A percentile compares a stretch with the other conserved stretches of the same genome.
These are phyloP conservation scores for Escallonia rubra DNA, from an alignment of 129 eudicot species.

Conservation along the genomic window DNA sequence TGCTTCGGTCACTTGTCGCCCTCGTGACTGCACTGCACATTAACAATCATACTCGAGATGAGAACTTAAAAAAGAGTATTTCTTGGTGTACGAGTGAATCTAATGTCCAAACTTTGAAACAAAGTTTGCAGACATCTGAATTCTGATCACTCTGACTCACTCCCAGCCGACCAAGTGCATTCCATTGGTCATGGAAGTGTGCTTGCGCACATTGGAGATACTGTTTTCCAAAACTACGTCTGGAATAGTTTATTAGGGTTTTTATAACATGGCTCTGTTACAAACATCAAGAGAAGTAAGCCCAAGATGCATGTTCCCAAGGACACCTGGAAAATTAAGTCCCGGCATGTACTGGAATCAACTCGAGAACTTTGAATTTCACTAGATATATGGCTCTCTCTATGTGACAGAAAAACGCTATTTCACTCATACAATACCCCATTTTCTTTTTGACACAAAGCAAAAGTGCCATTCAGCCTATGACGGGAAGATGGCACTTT, in stretches of 20 bases:
- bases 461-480: neutral
- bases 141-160: no score
- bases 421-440: neutral
- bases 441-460: neutral
- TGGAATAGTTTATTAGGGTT: no score
- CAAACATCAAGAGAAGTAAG: neutral
- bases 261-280: neutral
- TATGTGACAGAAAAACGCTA: neutral
- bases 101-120: no score
- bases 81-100: no score
- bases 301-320: constrained; percentile 9
- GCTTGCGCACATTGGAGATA: neutral
- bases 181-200: no score
- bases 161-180: no score
- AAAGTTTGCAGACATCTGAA: no score
- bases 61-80: no score
- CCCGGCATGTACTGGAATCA: neutral
- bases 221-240: neutral
- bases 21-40: no score
- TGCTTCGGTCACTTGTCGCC: no score
- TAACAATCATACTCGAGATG: no score
- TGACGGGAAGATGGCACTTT: neutral
- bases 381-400: neutral
- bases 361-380: neutral
- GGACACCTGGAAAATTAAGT: no score